phyloP scores from a whole-genome alignment of 1,139 yeast genomes.

The Sugiyamaella paludigena region DNA sequence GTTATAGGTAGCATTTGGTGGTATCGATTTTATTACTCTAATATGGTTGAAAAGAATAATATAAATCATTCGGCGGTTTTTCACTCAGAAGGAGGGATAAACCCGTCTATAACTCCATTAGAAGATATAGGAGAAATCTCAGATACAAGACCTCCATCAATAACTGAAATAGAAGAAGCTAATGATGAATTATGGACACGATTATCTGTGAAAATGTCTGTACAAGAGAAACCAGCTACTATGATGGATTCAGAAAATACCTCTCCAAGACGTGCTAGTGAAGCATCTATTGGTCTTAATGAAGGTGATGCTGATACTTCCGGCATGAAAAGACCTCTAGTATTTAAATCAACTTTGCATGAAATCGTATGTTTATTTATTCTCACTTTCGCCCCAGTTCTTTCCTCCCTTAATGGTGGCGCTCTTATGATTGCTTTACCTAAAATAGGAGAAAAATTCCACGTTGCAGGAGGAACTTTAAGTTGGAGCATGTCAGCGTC shows the following conservation, averaged over 20 bases:
- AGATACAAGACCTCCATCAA: constrained; percentile 5
- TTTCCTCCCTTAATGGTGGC: constrained; percentile 41
- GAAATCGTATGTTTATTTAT: constrained; percentile 34
- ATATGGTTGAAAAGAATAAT: too few species aligned
- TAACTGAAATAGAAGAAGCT: constrained; percentile 1
- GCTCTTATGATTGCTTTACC: constrained; percentile 39
- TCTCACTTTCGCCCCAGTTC: constrained; percentile 43
- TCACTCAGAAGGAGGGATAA: too few species aligned
- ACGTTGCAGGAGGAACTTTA: constrained; percentile 40
- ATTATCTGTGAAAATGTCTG: constrained; percentile 9
- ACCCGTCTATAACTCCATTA: too few species aligned
- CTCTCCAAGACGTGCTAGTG: background rate
- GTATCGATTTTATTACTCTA: too few species aligned
- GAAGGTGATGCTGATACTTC: too few species aligned
- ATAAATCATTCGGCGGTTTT: too few species aligned
- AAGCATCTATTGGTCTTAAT: too few species aligned
- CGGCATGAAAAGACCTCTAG: constrained; percentile 22
- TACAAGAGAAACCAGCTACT: constrained; percentile 1
- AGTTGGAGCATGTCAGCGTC: constrained; percentile 46
- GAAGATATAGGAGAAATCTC: too few species aligned
- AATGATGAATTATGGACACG: constrained; percentile 5
- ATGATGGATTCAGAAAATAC: constrained; percentile 5
- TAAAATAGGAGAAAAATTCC: constrained; percentile 37
- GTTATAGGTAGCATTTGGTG: too few species aligned
- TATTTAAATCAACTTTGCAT: constrained; percentile 20